Base-by-base conservation (phyloP, 116 monocot species). In the Phalaenopsis hybrid region DNA sequence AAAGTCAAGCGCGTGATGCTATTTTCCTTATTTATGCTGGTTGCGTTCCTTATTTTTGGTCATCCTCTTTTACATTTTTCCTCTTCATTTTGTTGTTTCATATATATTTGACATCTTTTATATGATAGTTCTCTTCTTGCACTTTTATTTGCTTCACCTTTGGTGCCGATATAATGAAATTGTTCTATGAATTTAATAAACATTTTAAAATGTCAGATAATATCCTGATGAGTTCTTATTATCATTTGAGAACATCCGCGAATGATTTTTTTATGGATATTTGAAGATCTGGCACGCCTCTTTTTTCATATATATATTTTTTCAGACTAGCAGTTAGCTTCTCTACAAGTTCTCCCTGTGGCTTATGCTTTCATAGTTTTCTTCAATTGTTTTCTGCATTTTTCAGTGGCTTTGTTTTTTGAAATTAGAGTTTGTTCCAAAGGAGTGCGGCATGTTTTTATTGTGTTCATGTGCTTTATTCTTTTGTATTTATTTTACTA, bases 371-470 rank as follows among this genome's bases (percentile, higher is more conserved):
- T 21, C 5, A 63, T 63, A n/a, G 8, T 61, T 61, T 61, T 61
- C n/a, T 20, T 61, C 7, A 5, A 21, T 5, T 61, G 5, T 1
- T 1, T 3, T 61, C 61, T 4, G 6, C 21, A 20, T 58, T 58
- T 58, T 61, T 61, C 61, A 61, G 61, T 61, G 21, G 23, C 63
- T 8, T 21, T 21, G 21, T 44, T 21, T 20, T 46, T 18, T 75
- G 16, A 45, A 45, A 44, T 75, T 37, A 20, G 75, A 46, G n/a
- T 75, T 46, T 75, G 75, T n/a, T 75, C n/a, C 45, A 75, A n/a
- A 75, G 18, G n/a, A 20, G 7, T 46, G 8, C 61, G 0, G 21
- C 33, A 28, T n/a, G 43, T 43, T 28, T 80, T 20, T 80, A 12
- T 65, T 12, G 41, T n/a, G 16, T n/a, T 41, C 3, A 20, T 34